Evolutionary conservation across 352 stramenopile genomes (phyloP), one percentile per base, ranked within the genome.

Genomic region (Phytopythium cucurbitacearum): DNA sequence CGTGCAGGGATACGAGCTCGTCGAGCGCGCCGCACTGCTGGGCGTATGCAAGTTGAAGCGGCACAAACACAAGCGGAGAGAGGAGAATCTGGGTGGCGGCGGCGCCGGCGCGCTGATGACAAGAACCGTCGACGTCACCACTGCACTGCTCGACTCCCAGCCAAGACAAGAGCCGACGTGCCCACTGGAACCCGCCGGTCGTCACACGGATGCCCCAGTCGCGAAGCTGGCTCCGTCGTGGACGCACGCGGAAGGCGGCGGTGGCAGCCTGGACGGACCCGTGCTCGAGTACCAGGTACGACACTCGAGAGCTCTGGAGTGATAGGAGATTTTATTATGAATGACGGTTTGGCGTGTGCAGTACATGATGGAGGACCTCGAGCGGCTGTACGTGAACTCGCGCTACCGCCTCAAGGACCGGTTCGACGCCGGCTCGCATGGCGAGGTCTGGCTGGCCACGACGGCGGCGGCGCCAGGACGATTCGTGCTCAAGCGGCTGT

Each of bases 401-500:
- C 81, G 84, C 52, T 91, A 91, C 61, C 80, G 78, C 1, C 75
- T 93, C 10, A 71, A 76, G 34, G 81, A 78, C 60, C 85, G 85
- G 45, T 96, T 96, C 48, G 85, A 89, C 45, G 85, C 84, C 2
- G 87, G 87, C 0, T 88, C 76, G 45, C 84, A 95, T 48, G 87
- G 87, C 10, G 87, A 96, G 72, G 77, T 96, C 13, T 89, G 84
- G 81, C 65, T 71, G 58, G 80, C 82, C 5, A 75, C 70, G 12
- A 15, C 16, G 5, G 12, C 46, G 13, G 51, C 15, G 37, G 51
- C 12, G 6, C 7, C 42, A 42, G 15, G 52, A 39, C 40, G 57
- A 40, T 94, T 92, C 45, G 69, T 96, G 13, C 74, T 96, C 43
- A 96, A 96, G 70, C 76, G 87, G 45, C 62, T 96, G 16, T 92